phyloP scores from a whole-genome alignment of 441 rosid genomes.

The Arabidopsis hybrid region DNA sequence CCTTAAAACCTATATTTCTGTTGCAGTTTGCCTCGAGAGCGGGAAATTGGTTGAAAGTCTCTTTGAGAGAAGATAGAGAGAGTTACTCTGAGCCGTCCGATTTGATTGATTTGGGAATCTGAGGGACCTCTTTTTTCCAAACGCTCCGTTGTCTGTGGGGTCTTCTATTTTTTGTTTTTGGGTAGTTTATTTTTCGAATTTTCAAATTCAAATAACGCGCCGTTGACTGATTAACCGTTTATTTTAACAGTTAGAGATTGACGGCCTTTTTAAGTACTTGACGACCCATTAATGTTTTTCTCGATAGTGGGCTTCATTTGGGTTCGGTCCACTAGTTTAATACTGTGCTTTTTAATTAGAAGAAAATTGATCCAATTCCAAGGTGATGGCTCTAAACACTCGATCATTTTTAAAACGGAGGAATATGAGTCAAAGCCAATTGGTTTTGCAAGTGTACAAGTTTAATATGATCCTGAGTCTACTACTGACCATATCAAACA shows the following conservation, averaged over 20 bases:
- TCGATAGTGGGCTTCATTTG: no score
- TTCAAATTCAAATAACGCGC: constrained; percentile 43
- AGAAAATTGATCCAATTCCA: no score
- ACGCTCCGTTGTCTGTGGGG: constrained; percentile 42
- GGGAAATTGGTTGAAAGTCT: constrained; percentile 38
- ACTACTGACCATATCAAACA: no score
- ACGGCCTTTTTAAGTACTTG: not conserved
- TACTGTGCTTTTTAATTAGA: no score
- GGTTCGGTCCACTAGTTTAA: no score
- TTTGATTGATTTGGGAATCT: constrained; percentile 22
- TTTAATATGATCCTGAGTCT: no score
- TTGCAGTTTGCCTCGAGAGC: constrained; percentile 40
- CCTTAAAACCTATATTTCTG: constrained; percentile 24
- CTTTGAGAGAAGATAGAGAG: constrained; percentile 9
- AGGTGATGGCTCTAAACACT: no score
- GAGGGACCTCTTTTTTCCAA: constrained; percentile 28
- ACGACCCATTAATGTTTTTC: not conserved
- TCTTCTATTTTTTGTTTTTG: constrained; percentile 1
- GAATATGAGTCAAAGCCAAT: no score
- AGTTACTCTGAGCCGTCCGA: constrained; percentile 33
- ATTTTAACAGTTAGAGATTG: constrained; percentile 8
- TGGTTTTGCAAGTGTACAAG: no score
- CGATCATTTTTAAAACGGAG: no score
- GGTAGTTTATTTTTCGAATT: not conserved
- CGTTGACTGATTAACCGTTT: constrained; percentile 28